These are phyloP conservation scores for Colletotrichum agaves DNA, from an alignment of 2,329 filamentous ascomycete genomes.

Conservation along the genomic window DNA sequence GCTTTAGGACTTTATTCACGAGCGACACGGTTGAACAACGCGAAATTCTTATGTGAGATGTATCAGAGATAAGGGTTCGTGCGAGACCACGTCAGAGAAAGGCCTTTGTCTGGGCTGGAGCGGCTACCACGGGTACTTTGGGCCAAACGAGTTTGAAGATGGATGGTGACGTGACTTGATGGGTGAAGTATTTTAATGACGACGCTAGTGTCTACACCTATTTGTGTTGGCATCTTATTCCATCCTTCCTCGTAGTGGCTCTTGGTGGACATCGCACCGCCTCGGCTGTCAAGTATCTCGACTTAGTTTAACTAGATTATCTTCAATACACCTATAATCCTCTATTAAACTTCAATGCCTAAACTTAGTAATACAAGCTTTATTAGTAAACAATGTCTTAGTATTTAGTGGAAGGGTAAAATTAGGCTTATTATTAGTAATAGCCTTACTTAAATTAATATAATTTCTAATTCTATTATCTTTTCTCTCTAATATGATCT, in stretches of 20 bases:
- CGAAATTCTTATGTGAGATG: not conserved
- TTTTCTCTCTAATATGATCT: too few relatives aligned
- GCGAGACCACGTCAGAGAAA: not conserved
- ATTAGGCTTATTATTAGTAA: too few relatives aligned
- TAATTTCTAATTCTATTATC: too few relatives aligned
- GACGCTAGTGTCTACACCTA: not conserved
- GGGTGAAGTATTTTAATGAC: too few relatives aligned
- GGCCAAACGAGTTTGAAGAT: not conserved
- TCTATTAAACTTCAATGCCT: too few relatives aligned
- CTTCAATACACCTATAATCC: too few relatives aligned
- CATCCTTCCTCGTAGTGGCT: not conserved
- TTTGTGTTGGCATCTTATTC: not conserved
- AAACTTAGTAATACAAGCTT: too few relatives aligned
- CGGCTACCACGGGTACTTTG: conserved; percentile 1
- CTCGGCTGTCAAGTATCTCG: too few relatives aligned
- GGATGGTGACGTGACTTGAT: not conserved
- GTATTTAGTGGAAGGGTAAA: too few relatives aligned
- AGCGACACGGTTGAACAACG: not conserved
- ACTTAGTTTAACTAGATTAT: too few relatives aligned
- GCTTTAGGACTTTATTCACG: not conserved
- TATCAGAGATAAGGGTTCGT: not conserved
- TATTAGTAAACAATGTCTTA: too few relatives aligned
- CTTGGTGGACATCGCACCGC: not conserved
- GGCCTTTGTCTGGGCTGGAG: not conserved
- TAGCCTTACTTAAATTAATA: too few relatives aligned